Conservation (phyloP, 2,329 filamentous ascomycete species). For the Teratosphaeria pseudoeucalypti region DNA sequence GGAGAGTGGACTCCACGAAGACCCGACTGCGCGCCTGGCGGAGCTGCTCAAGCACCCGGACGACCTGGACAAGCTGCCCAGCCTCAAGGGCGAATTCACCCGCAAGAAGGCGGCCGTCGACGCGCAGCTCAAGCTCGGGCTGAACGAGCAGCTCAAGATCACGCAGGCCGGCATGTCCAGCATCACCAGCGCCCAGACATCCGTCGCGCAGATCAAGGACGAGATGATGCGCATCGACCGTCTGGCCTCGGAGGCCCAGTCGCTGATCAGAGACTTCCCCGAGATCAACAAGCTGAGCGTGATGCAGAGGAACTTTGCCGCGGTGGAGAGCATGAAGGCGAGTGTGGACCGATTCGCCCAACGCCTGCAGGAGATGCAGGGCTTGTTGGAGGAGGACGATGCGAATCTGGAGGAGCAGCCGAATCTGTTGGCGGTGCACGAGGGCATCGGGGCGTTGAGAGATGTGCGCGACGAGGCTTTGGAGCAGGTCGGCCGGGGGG, state of each 20-base stretch:
- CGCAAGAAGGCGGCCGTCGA: slow-evolving; percentile 91
- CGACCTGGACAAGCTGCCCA: slow-evolving; percentile 89
- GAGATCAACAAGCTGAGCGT: slow-evolving; percentile 87
- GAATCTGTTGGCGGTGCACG: slow-evolving; percentile 80
- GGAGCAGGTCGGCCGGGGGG: slow-evolving; percentile 62
- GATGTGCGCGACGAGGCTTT: slow-evolving; percentile 95
- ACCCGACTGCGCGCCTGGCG: slow-evolving; percentile 54
- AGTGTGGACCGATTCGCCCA: slow-evolving; percentile 82
- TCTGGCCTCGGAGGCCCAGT: slow-evolving; percentile 91
- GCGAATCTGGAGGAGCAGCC: slow-evolving; percentile 72
- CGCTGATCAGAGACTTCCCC: slow-evolving; percentile 93
- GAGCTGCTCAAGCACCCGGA: slow-evolving; percentile 92
- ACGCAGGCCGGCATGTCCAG: slow-evolving; percentile 88
- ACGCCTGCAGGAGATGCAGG: slow-evolving; percentile 64
- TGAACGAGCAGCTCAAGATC: slow-evolving; percentile 86
- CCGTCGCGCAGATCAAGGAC: slow-evolving; percentile 86
- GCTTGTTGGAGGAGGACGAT: slow-evolving; percentile 73
- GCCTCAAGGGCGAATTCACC: slow-evolving; percentile 81
- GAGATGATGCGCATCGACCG: slow-evolving; percentile 99
- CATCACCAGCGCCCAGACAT: slow-evolving; percentile 80
- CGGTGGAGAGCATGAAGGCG: slow-evolving; percentile 83
- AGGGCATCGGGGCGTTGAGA: slow-evolving; percentile 79
- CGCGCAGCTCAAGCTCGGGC: slow-evolving; percentile 74
- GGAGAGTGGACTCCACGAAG: slow-evolving; percentile 11
- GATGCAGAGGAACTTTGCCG: slow-evolving; percentile 91